Evolutionary conservation across 495 filamentous ascomycete species (phyloP), one percentile per base, ranked within the genome.

Genomic region (Lepidopterella palustris): DNA sequence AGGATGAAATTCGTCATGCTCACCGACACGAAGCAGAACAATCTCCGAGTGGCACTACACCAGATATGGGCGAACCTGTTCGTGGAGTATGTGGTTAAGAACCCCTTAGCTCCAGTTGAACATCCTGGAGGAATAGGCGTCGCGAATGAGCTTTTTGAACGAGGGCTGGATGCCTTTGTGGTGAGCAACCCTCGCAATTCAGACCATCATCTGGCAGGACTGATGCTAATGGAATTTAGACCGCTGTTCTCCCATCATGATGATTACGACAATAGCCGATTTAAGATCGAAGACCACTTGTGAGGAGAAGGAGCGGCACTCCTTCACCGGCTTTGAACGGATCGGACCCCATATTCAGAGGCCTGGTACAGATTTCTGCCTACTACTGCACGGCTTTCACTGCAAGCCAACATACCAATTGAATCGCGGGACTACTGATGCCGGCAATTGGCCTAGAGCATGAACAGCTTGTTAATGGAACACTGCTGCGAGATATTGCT

Each of bases 41-140:
- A 89, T 73, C 89, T 97, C 81, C 85, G 90, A 29, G 87, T 91
- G 59, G 92, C 92, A 8, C 79, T 98, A 69, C 90, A 98, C 72
- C 93, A 98, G 80, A 97, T 98, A 54, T 97, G 97, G 72, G 93
- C 96, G 69, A 97, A 93, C 74, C 82, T 97, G 24, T 97, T 89
- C 75, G 90, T 97, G 45, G 93, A 98, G 79, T 97, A 90, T 69
- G 92, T 97, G 29, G 90, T 96, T 60, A 97, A 97, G 68, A 97
- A 96, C 60, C 92, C 92, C 0, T 78, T 97, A 18, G 88, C 90
- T 20, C 92, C 92, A 15, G 81, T 86, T 25, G 92, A 97, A 72
- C 92, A 97, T 74, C 86, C 87, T 31, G 85, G 87, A 35, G 92
- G 92, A 32, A 79, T 87, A 29, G 92, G 92, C 11, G 92, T 97